Base-by-base conservation (phyloP, 139 green algal genomes). In the Volvox reticuliferus region DNA sequence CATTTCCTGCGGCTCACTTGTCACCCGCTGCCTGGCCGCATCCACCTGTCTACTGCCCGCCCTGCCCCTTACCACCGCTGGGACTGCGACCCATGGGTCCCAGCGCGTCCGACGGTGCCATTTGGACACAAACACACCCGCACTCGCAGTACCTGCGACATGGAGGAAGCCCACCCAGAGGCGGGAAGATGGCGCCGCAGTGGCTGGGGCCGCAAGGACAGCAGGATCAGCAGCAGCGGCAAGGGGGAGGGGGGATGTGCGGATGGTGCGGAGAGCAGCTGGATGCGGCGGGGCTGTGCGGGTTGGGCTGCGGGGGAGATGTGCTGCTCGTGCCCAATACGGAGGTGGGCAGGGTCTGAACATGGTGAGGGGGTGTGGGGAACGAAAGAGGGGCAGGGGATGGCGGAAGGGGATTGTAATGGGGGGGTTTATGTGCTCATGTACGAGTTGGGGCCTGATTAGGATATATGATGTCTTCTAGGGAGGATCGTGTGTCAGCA, bases 221-320 rank as follows among this genome's bases (percentile, higher is more conserved):
- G 81, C n/a, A 87, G 81, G 28, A 87, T 12, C 61, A 77, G 81
- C 61, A 87, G 81, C 17, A 62, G 61, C 26, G 28, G 44, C 24
- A 1, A 73, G 36, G 22, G 1, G 36, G 36, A 1, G 24, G 79
- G 3, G 79, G 61, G 81, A 19, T 12, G 33, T 79, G 65, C 65
- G 65, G 65, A 12, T 88, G 82, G 82, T 88, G 82, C 63, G 82
- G 82, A 5, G 61, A 9, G 33, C 22, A 2, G 19, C 26, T 67
- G 63, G 82, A 88, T 2, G 82, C 0, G 12, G 63, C 0, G 21
- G 82, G 82, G 33, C 65, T 88, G 62, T 88, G 82, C 24, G 65
- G 36, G 82, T 26, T 65, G 32, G 82, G 82, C 32, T 88, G 82
- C 82, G 62, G 62, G 9, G 82, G 63, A 12, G 65, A 21, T 0